phyloP scores from a whole-genome alignment of 768 basidiomycete species.

The Dendrothele bispora region DNA sequence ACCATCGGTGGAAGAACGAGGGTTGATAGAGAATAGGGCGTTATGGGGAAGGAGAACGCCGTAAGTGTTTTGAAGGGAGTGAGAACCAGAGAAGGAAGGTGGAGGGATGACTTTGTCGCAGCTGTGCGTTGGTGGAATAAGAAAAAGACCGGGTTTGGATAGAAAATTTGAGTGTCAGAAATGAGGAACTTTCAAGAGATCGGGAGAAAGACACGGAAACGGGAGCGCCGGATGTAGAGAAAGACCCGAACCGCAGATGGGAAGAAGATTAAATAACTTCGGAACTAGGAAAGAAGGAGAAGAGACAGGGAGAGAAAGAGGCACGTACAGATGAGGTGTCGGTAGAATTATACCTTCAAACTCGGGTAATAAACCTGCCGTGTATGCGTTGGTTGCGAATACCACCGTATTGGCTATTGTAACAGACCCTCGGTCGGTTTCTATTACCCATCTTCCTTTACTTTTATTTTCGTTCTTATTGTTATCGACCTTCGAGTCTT shows the following conservation, averaged over 20 bases:
- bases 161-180: no score
- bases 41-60: constrained; percentile 12
- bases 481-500: background rate
- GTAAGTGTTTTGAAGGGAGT: constrained; percentile 19
- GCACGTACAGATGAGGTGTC: no score
- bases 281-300: no score
- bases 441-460: constrained; percentile 33
- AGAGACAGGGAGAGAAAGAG: no score
- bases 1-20: constrained; percentile 14
- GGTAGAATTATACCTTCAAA: constrained; percentile 27
- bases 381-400: constrained; percentile 58
- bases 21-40: constrained; percentile 15
- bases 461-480: constrained; percentile 19
- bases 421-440: constrained; percentile 42
- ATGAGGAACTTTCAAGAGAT: no score
- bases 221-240: no score
- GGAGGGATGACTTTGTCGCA: constrained; percentile 21
- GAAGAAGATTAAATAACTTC: no score
- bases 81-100: constrained; percentile 10
- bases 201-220: no score
- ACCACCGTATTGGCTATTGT: constrained; percentile 42
- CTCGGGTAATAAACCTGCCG: constrained; percentile 43
- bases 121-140: constrained; percentile 21
- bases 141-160: no score
- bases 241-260: no score